Base-by-base conservation (phyloP, 805 yeast species). In the Maudiozyma turicensis region DNA sequence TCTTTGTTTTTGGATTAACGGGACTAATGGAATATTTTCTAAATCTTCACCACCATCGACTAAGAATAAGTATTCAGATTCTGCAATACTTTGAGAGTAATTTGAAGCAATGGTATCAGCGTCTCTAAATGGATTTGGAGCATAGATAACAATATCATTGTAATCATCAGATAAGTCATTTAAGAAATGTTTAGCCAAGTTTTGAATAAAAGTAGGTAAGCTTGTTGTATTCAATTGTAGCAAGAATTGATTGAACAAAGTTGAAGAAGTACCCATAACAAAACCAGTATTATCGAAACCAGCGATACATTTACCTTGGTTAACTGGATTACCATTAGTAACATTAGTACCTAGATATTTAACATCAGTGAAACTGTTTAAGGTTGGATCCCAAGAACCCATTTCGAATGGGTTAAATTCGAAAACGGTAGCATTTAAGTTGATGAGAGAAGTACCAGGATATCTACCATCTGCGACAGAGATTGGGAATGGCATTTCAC, bases 331-430 rank as follows among this genome's bases (percentile, higher is more conserved):
- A 40, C 96, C 96, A 52, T 79, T 72, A 29, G 72, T 58, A 35
- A 84, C 74, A 26, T 74, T 65, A 0, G 95, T 74, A 8, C 96
- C 96, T 44, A 86, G 64, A 61, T 84, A 87, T 64, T 80, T 75
- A 43, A 79, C 66, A 51, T 84, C 82, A 10, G 81, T 72, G 65
- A 89, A 88, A 3, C 83, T 69, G 48, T 75, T 71, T 48, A 86
- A 66, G 1, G 83, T 71, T 11, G 87, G 84, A 61, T 89, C 96
- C 95, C 95, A 88, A 5, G 95, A 81, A 11, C 96, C 96, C 59
- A 88, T 67, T 61, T 83, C 86, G 57, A 70, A 82, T 11, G 95
- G 90, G 45, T 74, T 75, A 55, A 78, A 65, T 54, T 81, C 79
- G 53, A 81, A 78, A 47, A 73, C 75, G 1, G 95, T 86, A 8